Percentiles rank a stretch among this genome's conserved stretches.
Evolutionary conservation across 441 rosid species (phyloP).

Genomic region (Erodium chrysanthum): DNA sequence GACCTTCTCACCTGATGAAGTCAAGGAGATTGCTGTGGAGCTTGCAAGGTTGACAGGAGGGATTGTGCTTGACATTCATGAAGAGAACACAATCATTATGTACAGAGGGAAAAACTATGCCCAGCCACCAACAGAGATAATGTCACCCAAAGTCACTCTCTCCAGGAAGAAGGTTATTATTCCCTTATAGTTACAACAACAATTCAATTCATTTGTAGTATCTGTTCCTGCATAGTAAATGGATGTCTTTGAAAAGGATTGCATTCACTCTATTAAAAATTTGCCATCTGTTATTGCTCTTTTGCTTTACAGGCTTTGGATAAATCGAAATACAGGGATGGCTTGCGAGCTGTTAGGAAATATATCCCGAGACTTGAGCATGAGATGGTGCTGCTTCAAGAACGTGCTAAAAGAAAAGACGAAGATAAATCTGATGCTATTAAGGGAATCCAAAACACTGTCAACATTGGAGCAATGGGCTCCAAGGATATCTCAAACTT

Average conservation of each 20-base stretch:
- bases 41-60: constrained; percentile 78
- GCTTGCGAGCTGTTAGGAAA: constrained; percentile 62
- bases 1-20: constrained; percentile 77
- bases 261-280: too few relatives aligned
- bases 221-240: background rate
- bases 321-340: constrained; percentile 75
- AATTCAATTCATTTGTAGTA: background rate
- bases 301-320: constrained; percentile 50
- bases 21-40: constrained; percentile 76
- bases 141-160: constrained; percentile 84
- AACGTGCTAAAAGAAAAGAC: constrained; percentile 31
- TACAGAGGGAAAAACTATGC: constrained; percentile 88
- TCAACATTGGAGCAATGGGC: constrained; percentile 12
- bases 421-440: constrained; percentile 23
- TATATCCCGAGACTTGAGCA: constrained; percentile 71
- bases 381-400: constrained; percentile 65
- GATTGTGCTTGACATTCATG: constrained; percentile 72
- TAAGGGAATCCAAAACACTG: constrained; percentile 22
- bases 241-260: background rate
- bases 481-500: constrained; percentile 19
- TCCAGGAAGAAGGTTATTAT: constrained; percentile 63
- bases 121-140: constrained; percentile 91
- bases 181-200: background rate
- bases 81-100: constrained; percentile 79
- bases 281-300: too few relatives aligned